Percentiles rank a stretch among this genome's conserved stretches.
Evolutionary conservation across 2,329 filamentous ascomycete species (phyloP).

Genomic region (Lecanosticta acicola): DNA sequence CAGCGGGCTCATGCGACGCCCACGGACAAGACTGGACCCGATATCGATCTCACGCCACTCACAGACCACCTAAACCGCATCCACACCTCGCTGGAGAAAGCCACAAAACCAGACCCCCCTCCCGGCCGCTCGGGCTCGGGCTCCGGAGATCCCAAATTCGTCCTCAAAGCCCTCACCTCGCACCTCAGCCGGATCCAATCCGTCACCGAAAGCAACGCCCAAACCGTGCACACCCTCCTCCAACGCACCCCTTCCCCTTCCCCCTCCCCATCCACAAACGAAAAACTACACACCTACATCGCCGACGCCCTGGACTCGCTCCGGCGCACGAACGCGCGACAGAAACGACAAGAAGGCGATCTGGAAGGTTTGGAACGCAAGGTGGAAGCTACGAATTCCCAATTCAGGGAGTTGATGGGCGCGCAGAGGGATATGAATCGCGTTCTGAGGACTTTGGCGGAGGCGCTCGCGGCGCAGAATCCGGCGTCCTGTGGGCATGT

Average conservation of each 20-base stretch:
- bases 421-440: constrained; percentile 26
- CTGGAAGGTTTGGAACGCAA: constrained; percentile 11
- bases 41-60: constrained; percentile 19
- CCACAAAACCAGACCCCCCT: constrained; percentile 7
- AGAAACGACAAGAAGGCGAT: constrained; percentile 3
- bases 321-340: no score
- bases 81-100: constrained; percentile 17
- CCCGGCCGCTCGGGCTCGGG: constrained; percentile 9
- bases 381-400: constrained; percentile 21
- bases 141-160: constrained; percentile 23
- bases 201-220: constrained; percentile 26
- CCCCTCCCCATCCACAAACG: no score
- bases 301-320: no score
- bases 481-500: constrained; percentile 25
- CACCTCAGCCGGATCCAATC: constrained; percentile 29
- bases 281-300: no score
- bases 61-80: constrained; percentile 19
- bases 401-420: constrained; percentile 25
- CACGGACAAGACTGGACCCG: constrained; percentile 1
- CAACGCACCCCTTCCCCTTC: constrained; percentile 1
- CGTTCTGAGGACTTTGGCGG: constrained; percentile 21
- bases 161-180: constrained; percentile 25
- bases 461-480: constrained; percentile 20
- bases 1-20: no score
- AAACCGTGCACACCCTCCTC: constrained; percentile 17